These are phyloP conservation scores for Udeniomyces megalosporus DNA, from an alignment of 768 basidiomycete species.

Conservation along the genomic window DNA sequence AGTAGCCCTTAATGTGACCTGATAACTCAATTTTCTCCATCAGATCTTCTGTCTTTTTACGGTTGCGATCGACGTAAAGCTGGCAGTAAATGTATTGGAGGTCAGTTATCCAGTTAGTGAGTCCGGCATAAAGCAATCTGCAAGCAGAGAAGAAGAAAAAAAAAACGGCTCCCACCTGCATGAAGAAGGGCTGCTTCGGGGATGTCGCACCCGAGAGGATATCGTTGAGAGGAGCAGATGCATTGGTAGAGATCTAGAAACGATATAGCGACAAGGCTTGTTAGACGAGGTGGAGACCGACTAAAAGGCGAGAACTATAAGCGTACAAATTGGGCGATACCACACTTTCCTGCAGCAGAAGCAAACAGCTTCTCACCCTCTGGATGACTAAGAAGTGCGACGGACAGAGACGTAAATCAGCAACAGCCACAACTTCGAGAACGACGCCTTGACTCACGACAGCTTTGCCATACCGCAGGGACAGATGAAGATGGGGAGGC, in stretches of 20 bases:
- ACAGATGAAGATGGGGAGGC: slow-evolving; percentile 31
- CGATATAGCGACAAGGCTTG: neutral
- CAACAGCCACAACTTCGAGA: too few relatives aligned
- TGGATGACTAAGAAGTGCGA: neutral
- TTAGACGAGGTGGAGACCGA: neutral
- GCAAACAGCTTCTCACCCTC: slow-evolving; percentile 10
- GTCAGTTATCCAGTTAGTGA: too few relatives aligned
- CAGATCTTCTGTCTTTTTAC: slow-evolving; percentile 25
- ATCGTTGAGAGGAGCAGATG: slow-evolving; percentile 28
- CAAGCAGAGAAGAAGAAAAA: too few relatives aligned
- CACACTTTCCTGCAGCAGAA: slow-evolving; percentile 8
- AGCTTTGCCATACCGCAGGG: slow-evolving; percentile 33
- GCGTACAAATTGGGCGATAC: slow-evolving; percentile 8
- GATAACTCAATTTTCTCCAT: slow-evolving; percentile 24
- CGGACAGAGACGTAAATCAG: too few relatives aligned
- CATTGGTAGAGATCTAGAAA: slow-evolving; percentile 29
- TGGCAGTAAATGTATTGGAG: too few relatives aligned
- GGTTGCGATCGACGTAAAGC: slow-evolving; percentile 10
- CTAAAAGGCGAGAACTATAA: neutral
- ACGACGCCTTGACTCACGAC: slow-evolving; percentile 18
- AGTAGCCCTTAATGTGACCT: slow-evolving; percentile 26
- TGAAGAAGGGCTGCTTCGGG: slow-evolving; percentile 28
- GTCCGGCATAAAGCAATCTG: too few relatives aligned
- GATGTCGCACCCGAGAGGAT: slow-evolving; percentile 19
- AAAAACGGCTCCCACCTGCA: slow-evolving; percentile 21